Base-by-base conservation (phyloP, 176 grass and related monocot genomes). In the Phoenix dactylifera region DNA sequence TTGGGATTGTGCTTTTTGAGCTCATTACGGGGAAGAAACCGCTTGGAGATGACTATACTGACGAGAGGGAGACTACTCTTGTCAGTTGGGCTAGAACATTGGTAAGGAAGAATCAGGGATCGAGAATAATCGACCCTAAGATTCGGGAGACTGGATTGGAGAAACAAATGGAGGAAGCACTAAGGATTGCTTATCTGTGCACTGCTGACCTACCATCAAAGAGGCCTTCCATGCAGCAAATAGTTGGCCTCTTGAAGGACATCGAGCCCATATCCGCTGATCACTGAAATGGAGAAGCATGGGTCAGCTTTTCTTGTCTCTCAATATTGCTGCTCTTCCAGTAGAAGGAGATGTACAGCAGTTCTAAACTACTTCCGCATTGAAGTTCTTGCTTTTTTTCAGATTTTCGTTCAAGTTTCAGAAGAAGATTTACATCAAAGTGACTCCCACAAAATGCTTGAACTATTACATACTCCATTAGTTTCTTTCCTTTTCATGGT, bases 161-260 rank as follows among this genome's bases (percentile, higher is more conserved):
- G 70, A 66, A 70, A 60, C 81, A 92, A 77, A 83, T 92, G 84
- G 93, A 85, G 49, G 93, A 88, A 66, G 87, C 93, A 0, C 72
- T 97, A 63, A 78, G 84, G 63, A 80, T 97, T 0, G 93, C 87
- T 16, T 97, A 97, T 71, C 77, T 97, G 1, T 97, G 93, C 77
- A 97, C 93, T 0, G 87, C 87, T 0, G 84, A 97, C 52, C 69
- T 77, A 29, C 93, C 93, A 0, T 82, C 78, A 16, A 97, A 97
- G 81, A 85, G 93, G 77, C 93, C 93, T 10, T 76, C 87, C 15
- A 92, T 97, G 93, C 93, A 97, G 68, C 93, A 97, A 66, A 91
- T 97, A 18, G 87, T 97, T 44, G 93, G 93, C 4, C 76, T 97
- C 60, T 74, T 97, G 48, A 97, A 97, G 81, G 93, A 97, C 79